Evolutionary conservation across 768 basidiomycete genomes (phyloP).

Genomic region (Suillus bovinus): DNA sequence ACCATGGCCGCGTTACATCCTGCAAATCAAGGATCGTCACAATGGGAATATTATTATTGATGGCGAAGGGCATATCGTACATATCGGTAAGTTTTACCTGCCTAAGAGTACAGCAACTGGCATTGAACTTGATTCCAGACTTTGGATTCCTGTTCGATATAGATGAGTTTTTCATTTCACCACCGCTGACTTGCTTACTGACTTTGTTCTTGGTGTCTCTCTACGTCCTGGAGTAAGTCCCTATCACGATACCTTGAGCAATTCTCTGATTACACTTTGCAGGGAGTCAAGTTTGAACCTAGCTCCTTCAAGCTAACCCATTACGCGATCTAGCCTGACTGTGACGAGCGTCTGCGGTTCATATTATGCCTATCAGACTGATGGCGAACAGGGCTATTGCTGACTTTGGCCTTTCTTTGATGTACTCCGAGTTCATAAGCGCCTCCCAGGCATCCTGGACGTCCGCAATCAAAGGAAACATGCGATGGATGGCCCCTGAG

Average conservation of each 20-base stretch:
- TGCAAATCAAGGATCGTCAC: conserved; percentile 98
- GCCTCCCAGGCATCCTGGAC: too few species aligned
- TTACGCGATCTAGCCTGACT: too few species aligned
- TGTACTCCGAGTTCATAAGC: too few species aligned
- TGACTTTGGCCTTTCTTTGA: too few species aligned
- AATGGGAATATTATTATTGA: conserved; percentile 99
- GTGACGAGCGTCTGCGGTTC: too few species aligned
- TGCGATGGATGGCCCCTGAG: too few species aligned
- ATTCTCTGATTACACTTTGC: conserved; percentile 13
- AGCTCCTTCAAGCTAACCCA: conserved; percentile 98
- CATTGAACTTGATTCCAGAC: conserved; percentile 45
- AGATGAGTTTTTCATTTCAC: conserved; percentile 67
- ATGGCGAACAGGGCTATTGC: too few species aligned
- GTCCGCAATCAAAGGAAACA: too few species aligned
- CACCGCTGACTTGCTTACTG: conserved; percentile 18
- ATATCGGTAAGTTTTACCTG: conserved; percentile 67
- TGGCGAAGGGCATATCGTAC: conserved; percentile 94
- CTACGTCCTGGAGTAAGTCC: conserved; percentile 62
- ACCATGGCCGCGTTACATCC: conserved; percentile 99
- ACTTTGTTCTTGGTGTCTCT: conserved; percentile 27
- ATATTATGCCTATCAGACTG: too few species aligned
- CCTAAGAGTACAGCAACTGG: background rate
- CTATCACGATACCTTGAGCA: background rate
- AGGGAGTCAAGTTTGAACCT: conserved; percentile 99
- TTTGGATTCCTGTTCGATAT: conserved; percentile 98